Base-by-base conservation (phyloP, 83 land plant genomes). In the Picea abies region DNA sequence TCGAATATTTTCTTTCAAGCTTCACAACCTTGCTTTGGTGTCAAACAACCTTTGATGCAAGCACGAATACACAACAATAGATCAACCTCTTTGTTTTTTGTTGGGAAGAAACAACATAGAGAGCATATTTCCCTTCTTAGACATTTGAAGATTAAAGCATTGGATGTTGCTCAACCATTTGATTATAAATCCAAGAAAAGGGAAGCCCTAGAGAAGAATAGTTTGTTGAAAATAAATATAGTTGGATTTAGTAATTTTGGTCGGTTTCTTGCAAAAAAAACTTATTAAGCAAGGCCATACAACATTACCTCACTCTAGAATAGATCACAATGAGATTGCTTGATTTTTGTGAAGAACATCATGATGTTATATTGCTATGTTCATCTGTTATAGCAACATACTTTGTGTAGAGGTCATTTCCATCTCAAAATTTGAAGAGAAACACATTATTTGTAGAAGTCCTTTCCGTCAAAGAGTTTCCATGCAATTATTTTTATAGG, bases 401-500 rank as follows among this genome's bases (percentile, higher is more conserved):
- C 29, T 94, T 20, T 60, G 93, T 29, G 78, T 94, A n/a, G 62
- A 75, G 65, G 4, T 79, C 91, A 2, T 80, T 95, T 9, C 96
- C 96, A 7, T 10, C 89, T 8, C 96, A 93, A 79, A 86, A 96
- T 16, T 79, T 95, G 68, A 87, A 86, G 69, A 82, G 96, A 37
- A 89, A 77, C 77, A 95, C 97, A 22, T 80, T 95, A 17, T 93
- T 95, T 81, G 96, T 84, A 41, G 97, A 95, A 84, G 97, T 93
- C 14, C 89, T 95, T 22, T 95, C 97, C 20, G 93, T 93, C 62
- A 95, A 95, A 76, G 94, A 95, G 87, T 95, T 95, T 80, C 96
- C 97, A 29, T 29, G 29, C 29, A 29, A 29, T 29, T 29, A 29
- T 29, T 29, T 29, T 29, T 29, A 29, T 29, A 3, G 82, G 85